Percentiles rank a stretch among this genome's conserved stretches.
Evolutionary conservation across 2,329 filamentous ascomycete genomes (phyloP).

Genomic region (Hypoxylon sp.): DNA sequence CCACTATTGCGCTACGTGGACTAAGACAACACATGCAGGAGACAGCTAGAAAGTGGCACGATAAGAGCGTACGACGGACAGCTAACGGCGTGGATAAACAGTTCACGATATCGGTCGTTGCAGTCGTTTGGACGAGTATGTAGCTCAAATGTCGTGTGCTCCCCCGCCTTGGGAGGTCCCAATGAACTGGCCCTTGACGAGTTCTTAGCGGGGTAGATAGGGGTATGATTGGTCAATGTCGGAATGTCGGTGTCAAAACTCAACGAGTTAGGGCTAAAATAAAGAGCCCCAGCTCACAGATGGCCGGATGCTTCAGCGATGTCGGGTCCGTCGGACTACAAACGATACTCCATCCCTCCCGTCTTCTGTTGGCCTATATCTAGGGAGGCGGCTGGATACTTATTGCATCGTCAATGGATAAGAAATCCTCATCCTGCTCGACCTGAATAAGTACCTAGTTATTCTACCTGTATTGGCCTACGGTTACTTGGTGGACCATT

Average conservation of each 20-base stretch:
- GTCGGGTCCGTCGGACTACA: slow-evolving; percentile 23
- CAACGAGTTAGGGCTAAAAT: slow-evolving; percentile 22
- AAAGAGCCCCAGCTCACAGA: slow-evolving; percentile 15
- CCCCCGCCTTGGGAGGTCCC: slow-evolving; percentile 27
- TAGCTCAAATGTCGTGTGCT: slow-evolving; percentile 28
- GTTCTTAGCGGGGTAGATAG: slow-evolving; percentile 32
- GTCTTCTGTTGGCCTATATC: background rate
- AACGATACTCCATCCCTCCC: background rate
- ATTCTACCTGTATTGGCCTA: background rate
- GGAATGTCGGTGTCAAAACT: slow-evolving; percentile 36
- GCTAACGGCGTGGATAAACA: slow-evolving; percentile 14
- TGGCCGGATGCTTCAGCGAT: slow-evolving; percentile 27
- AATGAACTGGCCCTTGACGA: slow-evolving; percentile 12
- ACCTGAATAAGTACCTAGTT: background rate
- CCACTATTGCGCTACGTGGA: slow-evolving; percentile 33
- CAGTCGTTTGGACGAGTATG: slow-evolving; percentile 29
- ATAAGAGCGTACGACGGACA: slow-evolving; percentile 17
- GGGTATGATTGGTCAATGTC: slow-evolving; percentile 40
- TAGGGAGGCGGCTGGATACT: background rate
- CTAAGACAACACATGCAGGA: slow-evolving; percentile 37
- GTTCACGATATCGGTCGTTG: slow-evolving; percentile 40
- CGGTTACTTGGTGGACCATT: background rate
- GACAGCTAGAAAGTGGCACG: slow-evolving; percentile 35
- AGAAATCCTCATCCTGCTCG: background rate
- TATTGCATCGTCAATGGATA: background rate